phyloP scores from a whole-genome alignment of 345 rosid genomes.

The Noccaea caerulescens region DNA sequence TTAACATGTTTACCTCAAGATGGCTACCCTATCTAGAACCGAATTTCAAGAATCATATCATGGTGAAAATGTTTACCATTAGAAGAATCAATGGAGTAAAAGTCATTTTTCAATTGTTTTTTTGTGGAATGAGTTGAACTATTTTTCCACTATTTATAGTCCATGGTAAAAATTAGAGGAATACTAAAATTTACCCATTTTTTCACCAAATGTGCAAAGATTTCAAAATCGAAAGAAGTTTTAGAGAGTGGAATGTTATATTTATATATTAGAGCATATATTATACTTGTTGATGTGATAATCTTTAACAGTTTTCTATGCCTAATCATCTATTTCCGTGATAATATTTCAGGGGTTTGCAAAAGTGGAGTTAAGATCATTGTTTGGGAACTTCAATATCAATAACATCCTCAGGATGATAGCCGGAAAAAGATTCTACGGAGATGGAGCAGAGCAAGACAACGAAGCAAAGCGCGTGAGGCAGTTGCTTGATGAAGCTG shows the following conservation, averaged over 20 bases:
- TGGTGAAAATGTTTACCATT: too few species aligned
- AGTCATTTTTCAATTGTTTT: too few species aligned
- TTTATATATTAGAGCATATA: neutral
- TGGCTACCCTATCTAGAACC: too few species aligned
- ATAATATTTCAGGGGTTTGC: conserved; percentile 14
- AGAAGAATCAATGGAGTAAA: too few species aligned
- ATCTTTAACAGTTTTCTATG: neutral
- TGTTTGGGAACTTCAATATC: conserved; percentile 27
- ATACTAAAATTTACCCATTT: too few species aligned
- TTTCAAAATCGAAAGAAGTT: neutral
- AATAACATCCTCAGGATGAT: conserved; percentile 56
- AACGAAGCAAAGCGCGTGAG: conserved; percentile 16
- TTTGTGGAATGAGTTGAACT: too few species aligned
- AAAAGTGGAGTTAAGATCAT: conserved; percentile 26
- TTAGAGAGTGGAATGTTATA: neutral
- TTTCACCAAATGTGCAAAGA: too few species aligned
- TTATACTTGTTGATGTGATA: neutral
- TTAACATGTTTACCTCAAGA: too few species aligned
- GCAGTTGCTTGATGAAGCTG: conserved; percentile 13
- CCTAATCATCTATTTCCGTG: neutral
- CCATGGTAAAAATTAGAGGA: too few species aligned
- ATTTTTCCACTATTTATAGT: too few species aligned
- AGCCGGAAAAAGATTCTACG: conserved; percentile 54
- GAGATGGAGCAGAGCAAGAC: conserved; percentile 17
- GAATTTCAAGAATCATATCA: too few species aligned